A percentile compares a stretch with the other conserved stretches of the same genome.
Evolutionary conservation across 108 stramenopile genomes (phyloP).

Genomic region (Cyclotella atomus): DNA sequence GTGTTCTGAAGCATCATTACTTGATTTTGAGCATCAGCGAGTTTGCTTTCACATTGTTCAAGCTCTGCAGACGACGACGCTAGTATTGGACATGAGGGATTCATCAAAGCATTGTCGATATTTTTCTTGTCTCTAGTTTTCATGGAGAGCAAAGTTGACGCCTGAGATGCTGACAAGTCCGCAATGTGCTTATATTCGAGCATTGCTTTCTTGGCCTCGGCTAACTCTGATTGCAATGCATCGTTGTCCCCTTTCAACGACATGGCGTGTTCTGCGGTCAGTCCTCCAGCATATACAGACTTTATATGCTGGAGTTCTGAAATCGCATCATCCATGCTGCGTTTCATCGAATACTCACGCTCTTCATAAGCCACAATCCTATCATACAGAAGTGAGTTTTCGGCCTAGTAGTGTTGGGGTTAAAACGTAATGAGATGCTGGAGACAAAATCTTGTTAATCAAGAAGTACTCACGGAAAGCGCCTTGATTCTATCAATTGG

Average conservation of each 20-base stretch:
- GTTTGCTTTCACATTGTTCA: constrained; percentile 3
- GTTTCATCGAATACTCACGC: constrained; percentile 4
- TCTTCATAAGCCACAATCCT: constrained; percentile 3
- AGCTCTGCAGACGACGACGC: no score
- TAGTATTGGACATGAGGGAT: neutral
- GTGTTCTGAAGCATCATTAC: neutral
- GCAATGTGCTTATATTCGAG: constrained; percentile 2
- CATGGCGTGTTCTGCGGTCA: constrained; percentile 2
- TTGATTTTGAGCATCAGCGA: neutral
- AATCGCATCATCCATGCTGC: neutral
- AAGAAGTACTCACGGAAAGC: constrained; percentile 1
- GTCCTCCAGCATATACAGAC: constrained; percentile 1
- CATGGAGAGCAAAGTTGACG: neutral
- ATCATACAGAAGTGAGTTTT: constrained; percentile 7
- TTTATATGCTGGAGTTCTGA: neutral
- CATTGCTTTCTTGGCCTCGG: neutral
- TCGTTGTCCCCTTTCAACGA: neutral
- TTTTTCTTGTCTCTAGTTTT: neutral
- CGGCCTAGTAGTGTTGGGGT: no score
- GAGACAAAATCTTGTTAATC: no score
- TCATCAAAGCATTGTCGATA: neutral
- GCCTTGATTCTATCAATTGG: neutral
- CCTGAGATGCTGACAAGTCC: constrained; percentile 9
- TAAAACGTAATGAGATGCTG: no score
- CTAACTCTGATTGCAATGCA: neutral